Evolutionary conservation across 108 stramenopile species (phyloP).

Genomic region (Chaetoceros muelleri): DNA sequence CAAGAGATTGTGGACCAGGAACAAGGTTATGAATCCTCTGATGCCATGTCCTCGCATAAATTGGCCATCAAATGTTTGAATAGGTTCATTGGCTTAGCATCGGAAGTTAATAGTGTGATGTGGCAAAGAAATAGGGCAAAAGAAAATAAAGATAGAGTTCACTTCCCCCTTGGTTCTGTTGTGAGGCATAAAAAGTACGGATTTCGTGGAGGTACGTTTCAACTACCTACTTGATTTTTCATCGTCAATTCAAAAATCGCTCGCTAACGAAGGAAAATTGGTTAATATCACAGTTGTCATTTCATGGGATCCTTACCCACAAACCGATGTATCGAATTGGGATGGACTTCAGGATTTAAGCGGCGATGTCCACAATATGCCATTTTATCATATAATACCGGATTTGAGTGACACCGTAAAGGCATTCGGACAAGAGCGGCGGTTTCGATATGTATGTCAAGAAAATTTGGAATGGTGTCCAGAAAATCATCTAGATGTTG

Average conservation of each 20-base stretch:
- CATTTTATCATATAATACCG: slow-evolving; percentile 69
- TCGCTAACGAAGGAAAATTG: background rate
- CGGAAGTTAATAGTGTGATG: slow-evolving; percentile 39
- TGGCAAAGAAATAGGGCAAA: slow-evolving; percentile 30
- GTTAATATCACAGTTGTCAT: slow-evolving; percentile 51
- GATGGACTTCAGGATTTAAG: slow-evolving; percentile 59
- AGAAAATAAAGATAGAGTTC: slow-evolving; percentile 21
- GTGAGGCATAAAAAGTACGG: slow-evolving; percentile 65
- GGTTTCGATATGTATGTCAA: slow-evolving; percentile 65
- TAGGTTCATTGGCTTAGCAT: slow-evolving; percentile 23
- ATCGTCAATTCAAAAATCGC: background rate
- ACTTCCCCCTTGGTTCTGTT: slow-evolving; percentile 53
- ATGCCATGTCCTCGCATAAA: background rate
- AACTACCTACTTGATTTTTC: background rate
- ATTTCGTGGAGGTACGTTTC: slow-evolving; percentile 39
- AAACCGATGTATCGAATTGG: slow-evolving; percentile 59
- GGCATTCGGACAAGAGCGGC: slow-evolving; percentile 55
- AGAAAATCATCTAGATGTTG: slow-evolving; percentile 16
- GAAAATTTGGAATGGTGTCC: slow-evolving; percentile 57
- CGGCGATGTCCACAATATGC: slow-evolving; percentile 35
- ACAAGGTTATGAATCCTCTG: background rate
- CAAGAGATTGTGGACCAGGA: background rate
- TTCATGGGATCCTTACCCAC: slow-evolving; percentile 59
- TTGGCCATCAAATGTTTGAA: slow-evolving; percentile 24
- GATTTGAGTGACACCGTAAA: slow-evolving; percentile 52